phyloP scores from a whole-genome alignment of 257 asterid genomes.

The Nicotiana attenuata region DNA sequence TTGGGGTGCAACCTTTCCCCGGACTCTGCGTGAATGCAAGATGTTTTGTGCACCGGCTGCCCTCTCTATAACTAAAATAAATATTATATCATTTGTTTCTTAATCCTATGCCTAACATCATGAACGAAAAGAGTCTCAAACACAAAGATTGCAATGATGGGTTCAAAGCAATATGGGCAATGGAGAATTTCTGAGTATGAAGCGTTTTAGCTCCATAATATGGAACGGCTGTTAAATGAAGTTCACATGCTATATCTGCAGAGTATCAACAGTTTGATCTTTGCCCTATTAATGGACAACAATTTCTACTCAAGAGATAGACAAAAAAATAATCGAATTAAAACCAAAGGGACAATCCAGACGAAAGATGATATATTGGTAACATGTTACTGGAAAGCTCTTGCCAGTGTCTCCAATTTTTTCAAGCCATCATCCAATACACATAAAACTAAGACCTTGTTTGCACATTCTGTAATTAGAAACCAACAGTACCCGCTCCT shows the following conservation, averaged over 20 bases:
- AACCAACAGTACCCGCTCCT: not conserved
- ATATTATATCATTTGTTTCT: no score
- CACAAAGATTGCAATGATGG: no score
- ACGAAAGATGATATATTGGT: not conserved
- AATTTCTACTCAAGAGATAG: not conserved
- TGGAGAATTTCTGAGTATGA: no score
- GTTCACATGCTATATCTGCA: not conserved
- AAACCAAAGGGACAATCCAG: not conserved
- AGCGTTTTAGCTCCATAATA: no score
- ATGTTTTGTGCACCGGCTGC: no score
- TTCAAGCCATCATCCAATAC: not conserved
- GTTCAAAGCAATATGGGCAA: no score
- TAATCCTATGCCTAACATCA: no score
- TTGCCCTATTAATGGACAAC: not conserved
- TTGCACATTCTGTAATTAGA: not conserved
- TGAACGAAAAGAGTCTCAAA: no score
- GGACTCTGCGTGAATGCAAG: no score
- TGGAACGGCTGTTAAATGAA: not conserved
- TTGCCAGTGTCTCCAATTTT: not conserved
- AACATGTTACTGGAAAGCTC: not conserved
- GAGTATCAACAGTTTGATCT: not conserved
- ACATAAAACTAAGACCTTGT: not conserved
- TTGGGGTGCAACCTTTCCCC: no score
- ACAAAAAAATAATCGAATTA: not conserved
- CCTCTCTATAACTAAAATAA: no score